Percentiles rank a stretch among this genome's conserved stretches.
Evolutionary conservation across 2,329 filamentous ascomycete genomes (phyloP).

Genomic region (Fusarium gaditjirri): DNA sequence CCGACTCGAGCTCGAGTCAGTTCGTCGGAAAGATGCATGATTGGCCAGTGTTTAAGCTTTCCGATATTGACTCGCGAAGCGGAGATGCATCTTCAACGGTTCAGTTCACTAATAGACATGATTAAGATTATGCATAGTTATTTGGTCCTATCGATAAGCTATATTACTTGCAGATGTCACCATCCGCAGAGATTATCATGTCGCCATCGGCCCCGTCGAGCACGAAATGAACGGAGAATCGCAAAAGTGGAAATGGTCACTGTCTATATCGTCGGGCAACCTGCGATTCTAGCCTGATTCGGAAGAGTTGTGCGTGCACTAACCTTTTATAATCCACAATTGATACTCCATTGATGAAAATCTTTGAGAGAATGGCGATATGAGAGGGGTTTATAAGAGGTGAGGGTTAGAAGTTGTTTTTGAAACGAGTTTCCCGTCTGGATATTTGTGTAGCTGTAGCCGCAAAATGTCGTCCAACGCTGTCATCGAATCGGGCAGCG

Average conservation of each 20-base stretch:
- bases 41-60: conserved; percentile 18
- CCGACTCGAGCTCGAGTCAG: not conserved
- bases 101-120: not conserved
- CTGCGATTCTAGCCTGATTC: conserved; percentile 31
- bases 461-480: conserved; percentile 26
- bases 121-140: not conserved
- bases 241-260: conserved; percentile 23
- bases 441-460: not conserved
- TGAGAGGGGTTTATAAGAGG: conserved; percentile 1
- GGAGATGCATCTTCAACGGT: not conserved
- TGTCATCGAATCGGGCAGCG: conserved; percentile 20
- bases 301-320: not conserved
- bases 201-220: conserved; percentile 37
- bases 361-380: not conserved
- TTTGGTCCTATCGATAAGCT: not conserved
- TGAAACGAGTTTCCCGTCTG: not conserved
- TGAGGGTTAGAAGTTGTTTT: not conserved
- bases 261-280: conserved; percentile 19
- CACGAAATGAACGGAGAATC: conserved; percentile 26
- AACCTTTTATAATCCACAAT: conserved; percentile 17
- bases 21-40: conserved; percentile 13
- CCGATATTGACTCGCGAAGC: conserved; percentile 17
- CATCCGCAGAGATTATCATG: conserved; percentile 3
- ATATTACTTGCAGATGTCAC: not conserved
- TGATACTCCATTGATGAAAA: conserved; percentile 12